Base-by-base conservation (phyloP, 139 green algal genomes). In the Coelastrella sp. region DNA sequence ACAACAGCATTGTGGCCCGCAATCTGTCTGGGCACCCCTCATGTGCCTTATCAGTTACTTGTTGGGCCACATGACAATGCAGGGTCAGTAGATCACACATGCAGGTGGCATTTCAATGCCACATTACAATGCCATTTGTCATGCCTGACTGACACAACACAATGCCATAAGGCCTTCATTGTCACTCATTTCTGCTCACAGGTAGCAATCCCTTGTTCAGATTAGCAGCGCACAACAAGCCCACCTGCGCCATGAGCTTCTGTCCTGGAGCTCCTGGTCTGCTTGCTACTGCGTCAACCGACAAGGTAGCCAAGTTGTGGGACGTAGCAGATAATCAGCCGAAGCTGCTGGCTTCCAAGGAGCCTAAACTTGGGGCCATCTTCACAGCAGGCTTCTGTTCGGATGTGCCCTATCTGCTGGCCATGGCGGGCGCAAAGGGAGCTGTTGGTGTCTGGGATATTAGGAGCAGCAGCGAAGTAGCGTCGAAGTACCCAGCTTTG, bases 281-380 rank as follows among this genome's bases (percentile, higher is more conserved):
- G 80, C 90, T 99, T 23, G 93, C 96, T 11, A 99, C 98, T 0
- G 96, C 89, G 0, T 98, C 96, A 5, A 98, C 96, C 0, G 98
- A 99, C 94, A 99, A 99, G 90, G 96, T 94, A 90, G 94, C 98
- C 14, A 99, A 99, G 94, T 92, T 99, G 71, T 99, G 98, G 98
- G 96, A 98, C 83, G 85, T 97, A 0, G 66, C 80, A 57, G 80
- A 81, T 17, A 80, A 94, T 61, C 59, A 90, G 90, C 95, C 97
- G 3, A 83, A 60, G 16, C 83, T 98, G 89, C 54, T 99, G 54
- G 94, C 94, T 8, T 80, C 92, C 0, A 88, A 98, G 83, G 95
- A 98, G 74, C 90, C 97, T 66, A 95, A 96, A 78, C 88, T 95
- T 6, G 97, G 97, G 23, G 95, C 97, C 3, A 91, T 98, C 8